Conservation (phyloP, 2,329 filamentous ascomycete species). For the Macrophomina pseudophaseolina region DNA sequence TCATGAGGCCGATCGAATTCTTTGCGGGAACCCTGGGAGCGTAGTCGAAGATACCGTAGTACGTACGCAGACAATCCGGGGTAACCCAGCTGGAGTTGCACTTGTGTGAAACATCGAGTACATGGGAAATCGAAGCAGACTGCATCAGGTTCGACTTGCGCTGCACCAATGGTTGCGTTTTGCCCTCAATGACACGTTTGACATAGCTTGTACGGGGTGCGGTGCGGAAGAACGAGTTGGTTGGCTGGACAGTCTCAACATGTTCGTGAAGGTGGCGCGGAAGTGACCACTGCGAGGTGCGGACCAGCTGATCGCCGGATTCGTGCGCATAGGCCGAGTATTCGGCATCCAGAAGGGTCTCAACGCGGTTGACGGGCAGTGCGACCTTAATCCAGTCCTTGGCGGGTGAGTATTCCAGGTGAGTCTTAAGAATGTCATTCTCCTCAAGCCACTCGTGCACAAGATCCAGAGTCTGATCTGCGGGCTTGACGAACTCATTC, state of each 20-base stretch:
- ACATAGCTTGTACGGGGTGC: slow-evolving; percentile 32
- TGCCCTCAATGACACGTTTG: slow-evolving; percentile 11
- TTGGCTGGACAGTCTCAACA: slow-evolving; percentile 66
- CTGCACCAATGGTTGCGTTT: background rate
- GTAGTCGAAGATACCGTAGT: slow-evolving; percentile 51
- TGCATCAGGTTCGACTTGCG: background rate
- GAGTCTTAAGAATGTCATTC: slow-evolving; percentile 52
- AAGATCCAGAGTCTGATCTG: slow-evolving; percentile 56
- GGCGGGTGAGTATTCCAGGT: slow-evolving; percentile 55
- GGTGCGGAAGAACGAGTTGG: slow-evolving; percentile 61
- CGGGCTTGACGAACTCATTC: slow-evolving; percentile 59
- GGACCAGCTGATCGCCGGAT: slow-evolving; percentile 58
- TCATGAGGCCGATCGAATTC: slow-evolving; percentile 55
- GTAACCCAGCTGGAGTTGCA: slow-evolving; percentile 49
- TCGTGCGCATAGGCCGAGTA: slow-evolving; percentile 59
- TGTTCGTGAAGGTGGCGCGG: slow-evolving; percentile 62
- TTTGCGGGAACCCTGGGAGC: slow-evolving; percentile 47
- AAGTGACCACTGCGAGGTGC: slow-evolving; percentile 63
- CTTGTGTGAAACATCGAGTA: slow-evolving; percentile 29
- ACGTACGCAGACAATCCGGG: slow-evolving; percentile 47
- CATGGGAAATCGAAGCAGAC: slow-evolving; percentile 22
- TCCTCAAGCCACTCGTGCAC: slow-evolving; percentile 63
- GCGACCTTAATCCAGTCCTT: slow-evolving; percentile 63
- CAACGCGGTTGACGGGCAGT: slow-evolving; percentile 57
- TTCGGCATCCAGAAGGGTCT: slow-evolving; percentile 58